These are phyloP conservation scores for Suhomyces tanzawaensis DNA, from an alignment of 805 yeast genomes.

Conservation along the genomic window DNA sequence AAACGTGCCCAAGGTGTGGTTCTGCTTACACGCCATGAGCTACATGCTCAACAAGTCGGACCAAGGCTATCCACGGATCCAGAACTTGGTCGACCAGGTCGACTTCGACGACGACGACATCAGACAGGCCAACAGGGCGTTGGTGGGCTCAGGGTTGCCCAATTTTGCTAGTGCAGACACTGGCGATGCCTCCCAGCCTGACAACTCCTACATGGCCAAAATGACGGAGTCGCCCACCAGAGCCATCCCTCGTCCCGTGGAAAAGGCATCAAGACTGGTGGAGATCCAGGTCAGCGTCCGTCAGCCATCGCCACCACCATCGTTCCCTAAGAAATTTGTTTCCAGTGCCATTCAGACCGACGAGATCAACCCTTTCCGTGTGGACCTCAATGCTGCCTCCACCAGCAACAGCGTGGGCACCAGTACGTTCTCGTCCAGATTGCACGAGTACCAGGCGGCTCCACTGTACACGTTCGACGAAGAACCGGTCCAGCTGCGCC, in stretches of 20 bases:
- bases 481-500: conserved; percentile 1
- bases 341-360: conserved; percentile 9
- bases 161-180: conserved; percentile 56
- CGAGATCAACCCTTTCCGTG: conserved; percentile 8
- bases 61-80: conserved; percentile 55
- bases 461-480: conserved; percentile 3
- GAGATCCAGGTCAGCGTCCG: neutral
- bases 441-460: neutral
- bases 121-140: conserved; percentile 63
- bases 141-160: conserved; percentile 68
- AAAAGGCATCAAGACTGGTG: conserved; percentile 1
- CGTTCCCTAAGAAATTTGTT: conserved; percentile 6
- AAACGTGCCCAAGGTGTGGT: conserved; percentile 89
- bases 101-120: conserved; percentile 70
- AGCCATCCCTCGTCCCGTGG: neutral
- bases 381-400: neutral
- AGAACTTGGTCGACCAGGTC: conserved; percentile 58
- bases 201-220: conserved; percentile 17
- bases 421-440: conserved; percentile 4
- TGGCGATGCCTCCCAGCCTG: conserved; percentile 13
- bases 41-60: conserved; percentile 63
- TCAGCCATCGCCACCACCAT: neutral
- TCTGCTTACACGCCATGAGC: conserved; percentile 86
- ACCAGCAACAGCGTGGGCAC: conserved; percentile 4
- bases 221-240: conserved; percentile 10